Conservation (phyloP, 768 basidiomycete genomes). For the Fistulinella prunicolor region DNA sequence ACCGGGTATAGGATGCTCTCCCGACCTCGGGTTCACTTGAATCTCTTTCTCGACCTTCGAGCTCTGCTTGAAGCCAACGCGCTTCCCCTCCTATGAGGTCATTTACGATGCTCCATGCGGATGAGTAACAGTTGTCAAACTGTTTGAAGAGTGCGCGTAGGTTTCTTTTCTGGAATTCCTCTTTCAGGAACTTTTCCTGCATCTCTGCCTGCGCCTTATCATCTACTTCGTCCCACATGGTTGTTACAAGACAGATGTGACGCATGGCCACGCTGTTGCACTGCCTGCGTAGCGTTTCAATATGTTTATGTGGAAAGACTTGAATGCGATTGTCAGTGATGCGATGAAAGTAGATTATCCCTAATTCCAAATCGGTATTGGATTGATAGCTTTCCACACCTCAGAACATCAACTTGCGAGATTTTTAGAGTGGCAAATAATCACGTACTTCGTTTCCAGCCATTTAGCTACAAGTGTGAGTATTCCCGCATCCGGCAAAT, state of each 20-base stretch:
- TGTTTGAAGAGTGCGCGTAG: not conserved
- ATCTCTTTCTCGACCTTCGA: not conserved
- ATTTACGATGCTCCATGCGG: not conserved
- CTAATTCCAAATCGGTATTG: not conserved
- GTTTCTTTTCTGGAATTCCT: not conserved
- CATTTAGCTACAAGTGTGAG: not conserved
- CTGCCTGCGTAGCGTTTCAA: not conserved
- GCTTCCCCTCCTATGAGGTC: not conserved
- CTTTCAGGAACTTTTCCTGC: not conserved
- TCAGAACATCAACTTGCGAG: not conserved
- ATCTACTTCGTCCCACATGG: conserved; percentile 9
- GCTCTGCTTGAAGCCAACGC: conserved; percentile 1
- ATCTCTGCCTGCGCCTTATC: not conserved
- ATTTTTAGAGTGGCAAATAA: not conserved
- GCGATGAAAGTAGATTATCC: conserved; percentile 5
- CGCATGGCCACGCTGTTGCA: not conserved
- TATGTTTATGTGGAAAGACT: not conserved
- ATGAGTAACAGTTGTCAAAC: conserved; percentile 2
- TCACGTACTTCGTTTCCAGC: not conserved
- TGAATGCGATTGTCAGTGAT: conserved; percentile 9
- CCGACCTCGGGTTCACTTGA: not conserved
- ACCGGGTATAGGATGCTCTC: not conserved
- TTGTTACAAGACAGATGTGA: conserved; percentile 7
- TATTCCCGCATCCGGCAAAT: not conserved
- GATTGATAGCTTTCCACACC: not conserved